Percentiles rank a stretch among this genome's conserved stretches.
phyloP scores from a whole-genome alignment of 2,329 filamentous ascomycete genomes.

The Cladobotryum mycophilum region DNA sequence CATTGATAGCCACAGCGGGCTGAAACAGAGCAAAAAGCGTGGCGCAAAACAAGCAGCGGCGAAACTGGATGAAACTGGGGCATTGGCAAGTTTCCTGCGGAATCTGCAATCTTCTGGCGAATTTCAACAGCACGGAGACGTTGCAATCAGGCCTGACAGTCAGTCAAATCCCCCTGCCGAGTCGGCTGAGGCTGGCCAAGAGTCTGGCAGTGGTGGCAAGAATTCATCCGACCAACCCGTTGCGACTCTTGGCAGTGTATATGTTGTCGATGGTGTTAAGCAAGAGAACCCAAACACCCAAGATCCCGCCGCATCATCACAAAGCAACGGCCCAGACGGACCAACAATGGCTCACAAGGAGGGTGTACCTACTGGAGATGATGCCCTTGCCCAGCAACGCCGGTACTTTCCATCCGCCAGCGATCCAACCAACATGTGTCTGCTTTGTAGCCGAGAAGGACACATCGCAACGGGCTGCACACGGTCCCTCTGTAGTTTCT shows the following conservation, averaged over 20 bases:
- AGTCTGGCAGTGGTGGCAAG: background rate
- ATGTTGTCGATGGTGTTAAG: conserved; percentile 1
- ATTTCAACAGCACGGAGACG: background rate
- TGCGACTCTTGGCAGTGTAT: background rate
- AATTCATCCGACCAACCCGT: background rate
- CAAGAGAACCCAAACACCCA: background rate
- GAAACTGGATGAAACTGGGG: conserved; percentile 20
- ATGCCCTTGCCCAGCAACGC: conserved; percentile 34
- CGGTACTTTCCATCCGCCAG: conserved; percentile 47
- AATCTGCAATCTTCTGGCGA: conserved; percentile 9
- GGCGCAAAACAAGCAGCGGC: conserved; percentile 25
- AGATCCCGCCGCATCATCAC: background rate
- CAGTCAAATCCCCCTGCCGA: background rate
- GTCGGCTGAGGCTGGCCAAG: background rate
- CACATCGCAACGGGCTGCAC: conserved; percentile 43
- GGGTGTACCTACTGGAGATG: conserved; percentile 23
- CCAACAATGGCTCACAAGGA: conserved; percentile 12
- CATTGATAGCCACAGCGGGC: conserved; percentile 23
- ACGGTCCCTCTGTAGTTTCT: conserved; percentile 42
- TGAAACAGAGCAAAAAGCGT: conserved; percentile 27
- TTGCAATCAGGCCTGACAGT: background rate
- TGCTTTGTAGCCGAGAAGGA: conserved; percentile 43
- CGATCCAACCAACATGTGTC: conserved; percentile 39
- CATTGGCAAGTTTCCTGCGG: conserved; percentile 18
- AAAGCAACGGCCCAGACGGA: background rate